These are phyloP conservation scores for Tritrichomonas musculus DNA, from an alignment of 208 protist species.

Conservation along the genomic window DNA sequence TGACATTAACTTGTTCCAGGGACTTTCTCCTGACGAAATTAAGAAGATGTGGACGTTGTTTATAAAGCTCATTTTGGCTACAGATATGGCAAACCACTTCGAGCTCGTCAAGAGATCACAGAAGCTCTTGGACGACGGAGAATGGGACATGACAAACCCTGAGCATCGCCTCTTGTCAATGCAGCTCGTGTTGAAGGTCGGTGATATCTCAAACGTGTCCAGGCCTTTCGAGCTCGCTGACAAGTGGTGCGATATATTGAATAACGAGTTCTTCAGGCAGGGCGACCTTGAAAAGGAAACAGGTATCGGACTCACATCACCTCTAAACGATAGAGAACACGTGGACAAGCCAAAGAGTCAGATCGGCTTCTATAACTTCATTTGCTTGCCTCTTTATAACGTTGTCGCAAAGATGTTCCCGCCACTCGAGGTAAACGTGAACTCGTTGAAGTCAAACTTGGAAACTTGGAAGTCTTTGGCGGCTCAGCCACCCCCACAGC, in stretches of 20 bases:
- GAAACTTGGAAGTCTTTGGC: background rate
- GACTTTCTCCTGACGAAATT: constrained; percentile 40
- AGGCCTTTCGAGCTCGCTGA: background rate
- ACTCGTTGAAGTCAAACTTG: background rate
- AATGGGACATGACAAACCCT: background rate
- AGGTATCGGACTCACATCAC: background rate
- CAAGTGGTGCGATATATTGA: background rate
- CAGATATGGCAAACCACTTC: constrained; percentile 57
- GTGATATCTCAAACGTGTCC: background rate
- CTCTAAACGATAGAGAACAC: background rate
- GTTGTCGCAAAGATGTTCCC: background rate
- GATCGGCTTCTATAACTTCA: background rate
- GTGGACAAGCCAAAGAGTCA: background rate
- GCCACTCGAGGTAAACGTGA: background rate
- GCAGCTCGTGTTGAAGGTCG: background rate
- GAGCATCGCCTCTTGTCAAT: background rate
- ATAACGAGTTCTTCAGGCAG: background rate
- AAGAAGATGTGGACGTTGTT: constrained; percentile 43
- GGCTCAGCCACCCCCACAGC: too few species aligned
- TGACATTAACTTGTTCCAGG: constrained; percentile 43
- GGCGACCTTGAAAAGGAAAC: background rate
- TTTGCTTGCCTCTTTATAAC: background rate
- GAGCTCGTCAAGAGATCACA: background rate
- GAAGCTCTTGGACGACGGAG: background rate
- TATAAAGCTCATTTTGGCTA: constrained; percentile 51